A percentile compares a stretch with the other conserved stretches of the same genome.
phyloP scores from a whole-genome alignment of 2,329 filamentous ascomycete species.

The Cyphellophora attinorum region DNA sequence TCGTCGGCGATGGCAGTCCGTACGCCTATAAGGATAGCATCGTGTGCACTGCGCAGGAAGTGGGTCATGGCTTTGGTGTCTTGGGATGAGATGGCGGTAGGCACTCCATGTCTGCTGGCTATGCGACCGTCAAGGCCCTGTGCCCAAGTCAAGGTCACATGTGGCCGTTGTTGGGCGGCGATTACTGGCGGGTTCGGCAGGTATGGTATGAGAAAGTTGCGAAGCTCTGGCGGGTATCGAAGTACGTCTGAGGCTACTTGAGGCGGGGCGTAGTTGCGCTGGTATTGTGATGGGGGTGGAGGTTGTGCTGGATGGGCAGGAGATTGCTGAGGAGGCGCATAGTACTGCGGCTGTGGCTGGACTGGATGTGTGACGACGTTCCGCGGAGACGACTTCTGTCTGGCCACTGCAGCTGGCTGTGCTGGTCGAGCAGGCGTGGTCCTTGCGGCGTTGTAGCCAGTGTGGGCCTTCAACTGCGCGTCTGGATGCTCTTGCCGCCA shows the following conservation, averaged over 20 bases:
- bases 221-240: conserved; percentile 33
- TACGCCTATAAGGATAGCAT: conserved; percentile 76
- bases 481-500: conserved; percentile 37
- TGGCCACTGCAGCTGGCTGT: neutral
- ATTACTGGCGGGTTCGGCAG: conserved; percentile 30
- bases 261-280: conserved; percentile 4
- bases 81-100: conserved; percentile 72
- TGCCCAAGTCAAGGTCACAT: conserved; percentile 79
- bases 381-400: neutral
- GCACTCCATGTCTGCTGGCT: conserved; percentile 66
- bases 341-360: conserved; percentile 1
- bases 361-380: neutral
- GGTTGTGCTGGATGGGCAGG: conserved; percentile 1
- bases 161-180: conserved; percentile 31
- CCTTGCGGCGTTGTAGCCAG: conserved; percentile 24
- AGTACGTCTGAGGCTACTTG: conserved; percentile 27
- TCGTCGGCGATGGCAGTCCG: conserved; percentile 79
- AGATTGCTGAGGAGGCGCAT: neutral
- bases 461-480: conserved; percentile 32
- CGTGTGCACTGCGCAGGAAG: conserved; percentile 70
- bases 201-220: conserved; percentile 42
- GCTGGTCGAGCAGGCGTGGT: conserved; percentile 5
- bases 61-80: conserved; percentile 89
- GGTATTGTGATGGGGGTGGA: conserved; percentile 1
- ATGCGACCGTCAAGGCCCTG: conserved; percentile 78